Evolutionary conservation across 805 yeast species (phyloP).

Genomic region (Blastobotrys mokoenaii): DNA sequence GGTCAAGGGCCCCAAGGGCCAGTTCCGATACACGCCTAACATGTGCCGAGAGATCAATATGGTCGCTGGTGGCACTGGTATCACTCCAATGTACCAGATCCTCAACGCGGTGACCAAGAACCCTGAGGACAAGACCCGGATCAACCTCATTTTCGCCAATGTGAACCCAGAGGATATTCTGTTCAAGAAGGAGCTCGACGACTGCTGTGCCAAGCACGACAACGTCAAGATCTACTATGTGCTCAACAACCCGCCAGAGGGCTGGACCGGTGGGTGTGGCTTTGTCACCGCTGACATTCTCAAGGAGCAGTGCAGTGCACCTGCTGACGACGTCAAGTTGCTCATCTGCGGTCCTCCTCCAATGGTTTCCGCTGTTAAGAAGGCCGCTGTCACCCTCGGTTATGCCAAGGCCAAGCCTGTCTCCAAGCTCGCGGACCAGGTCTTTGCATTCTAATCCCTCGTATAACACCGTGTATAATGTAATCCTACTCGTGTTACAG

Average conservation of each 20-base stretch:
- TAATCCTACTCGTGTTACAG: too few species aligned
- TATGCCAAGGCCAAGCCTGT: constrained; percentile 80
- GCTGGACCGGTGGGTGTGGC: constrained; percentile 82
- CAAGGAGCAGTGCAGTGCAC: constrained; percentile 51
- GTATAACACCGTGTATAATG: background rate
- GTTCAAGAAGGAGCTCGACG: constrained; percentile 70
- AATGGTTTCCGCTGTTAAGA: constrained; percentile 78
- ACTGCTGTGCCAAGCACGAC: constrained; percentile 44
- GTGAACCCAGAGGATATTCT: constrained; percentile 71
- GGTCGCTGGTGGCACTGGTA: constrained; percentile 97
- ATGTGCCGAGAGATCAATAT: constrained; percentile 66
- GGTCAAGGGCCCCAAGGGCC: constrained; percentile 83
- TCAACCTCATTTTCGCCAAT: constrained; percentile 72
- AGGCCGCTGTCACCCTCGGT: constrained; percentile 64
- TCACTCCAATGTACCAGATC: constrained; percentile 93
- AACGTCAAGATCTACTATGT: constrained; percentile 58
- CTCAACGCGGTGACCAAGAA: constrained; percentile 62
- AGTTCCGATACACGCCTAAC: constrained; percentile 72
- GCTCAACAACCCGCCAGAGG: constrained; percentile 58
- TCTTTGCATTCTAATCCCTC: constrained; percentile 71
- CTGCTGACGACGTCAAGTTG: constrained; percentile 54
- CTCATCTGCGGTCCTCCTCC: constrained; percentile 93
- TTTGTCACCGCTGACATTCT: constrained; percentile 70
- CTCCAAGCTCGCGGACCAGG: constrained; percentile 82
- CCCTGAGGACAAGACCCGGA: constrained; percentile 69